These are phyloP conservation scores for Sporobolomyces phaffii DNA, from an alignment of 768 basidiomycete species.

Conservation along the genomic window DNA sequence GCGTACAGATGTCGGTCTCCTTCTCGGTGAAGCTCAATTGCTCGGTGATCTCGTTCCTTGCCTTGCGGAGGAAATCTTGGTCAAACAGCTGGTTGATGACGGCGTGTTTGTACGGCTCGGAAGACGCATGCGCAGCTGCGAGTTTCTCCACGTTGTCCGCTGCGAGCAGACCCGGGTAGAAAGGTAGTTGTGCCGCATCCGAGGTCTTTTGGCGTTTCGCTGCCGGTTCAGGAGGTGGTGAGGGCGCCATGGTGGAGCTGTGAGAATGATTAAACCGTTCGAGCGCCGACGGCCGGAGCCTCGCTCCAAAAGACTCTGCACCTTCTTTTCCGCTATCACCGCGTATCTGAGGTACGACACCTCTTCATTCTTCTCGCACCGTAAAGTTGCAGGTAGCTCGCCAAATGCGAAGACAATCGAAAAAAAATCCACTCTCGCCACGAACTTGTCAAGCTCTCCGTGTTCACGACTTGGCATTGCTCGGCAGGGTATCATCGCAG, in stretches of 20 bases:
- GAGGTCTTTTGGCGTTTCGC: constrained; percentile 29
- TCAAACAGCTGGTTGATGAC: constrained; percentile 75
- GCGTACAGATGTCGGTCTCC: constrained; percentile 98
- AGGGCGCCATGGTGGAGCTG: neutral
- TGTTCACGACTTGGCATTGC: too few relatives aligned
- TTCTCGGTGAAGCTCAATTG: constrained; percentile 82
- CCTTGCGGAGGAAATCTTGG: constrained; percentile 68
- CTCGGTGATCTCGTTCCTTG: constrained; percentile 73
- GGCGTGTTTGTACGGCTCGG: constrained; percentile 52
- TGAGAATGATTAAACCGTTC: neutral
- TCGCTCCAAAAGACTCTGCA: too few relatives aligned
- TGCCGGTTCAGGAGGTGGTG: constrained; percentile 2
- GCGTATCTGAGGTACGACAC: too few relatives aligned
- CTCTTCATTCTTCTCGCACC: too few relatives aligned
- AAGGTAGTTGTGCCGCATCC: constrained; percentile 8
- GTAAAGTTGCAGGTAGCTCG: too few relatives aligned
- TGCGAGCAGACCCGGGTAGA: constrained; percentile 22
- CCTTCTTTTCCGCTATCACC: too few relatives aligned
- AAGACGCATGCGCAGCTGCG: constrained; percentile 10
- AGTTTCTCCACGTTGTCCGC: constrained; percentile 16
- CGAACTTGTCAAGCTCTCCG: too few relatives aligned
- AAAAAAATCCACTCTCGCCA: too few relatives aligned
- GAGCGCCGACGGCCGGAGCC: neutral
- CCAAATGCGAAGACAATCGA: too few relatives aligned
- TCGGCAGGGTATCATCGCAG: too few relatives aligned